phyloP scores from a whole-genome alignment of 345 rosid species.

The Salix exigua region DNA sequence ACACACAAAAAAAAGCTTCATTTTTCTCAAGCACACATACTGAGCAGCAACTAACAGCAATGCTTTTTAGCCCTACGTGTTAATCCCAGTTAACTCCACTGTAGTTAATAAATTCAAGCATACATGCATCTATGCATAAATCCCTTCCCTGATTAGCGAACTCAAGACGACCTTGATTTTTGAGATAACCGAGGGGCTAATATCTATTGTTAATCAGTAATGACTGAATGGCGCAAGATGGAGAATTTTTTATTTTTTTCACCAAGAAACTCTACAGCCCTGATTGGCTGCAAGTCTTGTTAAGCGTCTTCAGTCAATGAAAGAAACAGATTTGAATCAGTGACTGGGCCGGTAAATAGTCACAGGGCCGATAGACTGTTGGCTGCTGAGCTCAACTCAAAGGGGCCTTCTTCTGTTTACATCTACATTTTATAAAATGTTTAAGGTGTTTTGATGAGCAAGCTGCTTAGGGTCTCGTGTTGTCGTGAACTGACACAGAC shows the following conservation, averaged over 20 bases:
- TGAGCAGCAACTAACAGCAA: neutral
- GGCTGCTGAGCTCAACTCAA: neutral
- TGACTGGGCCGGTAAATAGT: neutral
- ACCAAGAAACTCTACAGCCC: neutral
- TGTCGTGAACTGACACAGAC: neutral
- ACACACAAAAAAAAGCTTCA: too few relatives aligned
- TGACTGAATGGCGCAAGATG: neutral
- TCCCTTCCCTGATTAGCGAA: neutral
- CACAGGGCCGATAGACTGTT: neutral
- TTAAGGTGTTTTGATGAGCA: neutral
- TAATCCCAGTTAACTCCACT: neutral
- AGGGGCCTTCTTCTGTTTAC: neutral
- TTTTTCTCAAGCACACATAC: neutral
- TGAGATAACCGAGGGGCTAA: neutral
- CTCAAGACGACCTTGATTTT: neutral
- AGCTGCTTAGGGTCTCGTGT: neutral
- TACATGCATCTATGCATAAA: neutral
- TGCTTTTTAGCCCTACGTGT: neutral
- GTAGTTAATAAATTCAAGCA: neutral
- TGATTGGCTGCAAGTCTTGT: neutral
- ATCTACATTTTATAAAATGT: neutral
- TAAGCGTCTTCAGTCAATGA: neutral
- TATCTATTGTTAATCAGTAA: neutral
- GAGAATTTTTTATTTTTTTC: neutral
- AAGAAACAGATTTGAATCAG: neutral